Conservation (phyloP, 176 grass and related monocot genomes). For the Secale cereale region DNA sequence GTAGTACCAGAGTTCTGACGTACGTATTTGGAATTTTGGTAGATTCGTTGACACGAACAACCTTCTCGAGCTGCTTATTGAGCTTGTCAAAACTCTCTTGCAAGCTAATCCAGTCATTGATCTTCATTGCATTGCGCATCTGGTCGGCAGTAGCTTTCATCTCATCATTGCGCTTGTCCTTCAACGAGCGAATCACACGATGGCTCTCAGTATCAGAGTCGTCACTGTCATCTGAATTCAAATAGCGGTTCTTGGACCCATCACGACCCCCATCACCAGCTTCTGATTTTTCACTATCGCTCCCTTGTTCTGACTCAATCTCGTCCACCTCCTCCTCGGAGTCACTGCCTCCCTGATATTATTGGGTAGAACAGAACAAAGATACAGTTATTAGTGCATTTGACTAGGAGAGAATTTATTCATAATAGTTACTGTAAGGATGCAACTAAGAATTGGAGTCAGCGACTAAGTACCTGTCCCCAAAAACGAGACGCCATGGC, state of each 20-base stretch:
- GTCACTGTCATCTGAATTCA: conserved; percentile 54
- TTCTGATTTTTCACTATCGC: conserved; percentile 28
- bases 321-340: conserved; percentile 68
- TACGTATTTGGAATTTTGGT: conserved; percentile 69
- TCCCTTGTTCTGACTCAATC: conserved; percentile 38
- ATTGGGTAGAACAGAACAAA: background rate
- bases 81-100: conserved; percentile 91
- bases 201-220: conserved; percentile 61
- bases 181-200: conserved; percentile 69
- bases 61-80: conserved; percentile 98
- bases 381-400: background rate
- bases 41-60: conserved; percentile 75
- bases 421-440: background rate
- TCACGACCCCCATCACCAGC: conserved; percentile 10
- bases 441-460: background rate
- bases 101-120: conserved; percentile 90
- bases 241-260: conserved; percentile 44
- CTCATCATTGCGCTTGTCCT: conserved; percentile 84
- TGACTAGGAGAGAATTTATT: background rate
- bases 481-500: conserved; percentile 88
- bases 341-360: conserved; percentile 69
- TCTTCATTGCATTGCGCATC: conserved; percentile 94
- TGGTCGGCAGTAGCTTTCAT: conserved; percentile 75
- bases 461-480: conserved; percentile 39
- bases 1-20: conserved; percentile 73